These are phyloP conservation scores for Clonostachys chloroleuca DNA, from an alignment of 2,329 filamentous ascomycete species.

Conservation along the genomic window DNA sequence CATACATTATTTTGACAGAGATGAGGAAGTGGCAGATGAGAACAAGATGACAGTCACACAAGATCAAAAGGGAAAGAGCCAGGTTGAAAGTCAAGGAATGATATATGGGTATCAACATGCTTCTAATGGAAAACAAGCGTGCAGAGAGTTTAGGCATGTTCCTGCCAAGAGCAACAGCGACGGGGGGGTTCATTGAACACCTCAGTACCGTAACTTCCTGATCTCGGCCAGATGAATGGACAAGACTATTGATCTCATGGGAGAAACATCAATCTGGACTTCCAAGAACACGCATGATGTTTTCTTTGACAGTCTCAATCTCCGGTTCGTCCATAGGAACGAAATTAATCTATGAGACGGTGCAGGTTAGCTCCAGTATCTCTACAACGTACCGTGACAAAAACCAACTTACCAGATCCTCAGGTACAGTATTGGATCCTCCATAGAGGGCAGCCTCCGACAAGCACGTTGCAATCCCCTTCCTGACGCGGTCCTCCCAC, in stretches of 20 bases:
- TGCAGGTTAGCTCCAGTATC: background rate
- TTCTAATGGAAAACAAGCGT: slow-evolving; percentile 5
- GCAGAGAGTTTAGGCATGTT: too few species aligned
- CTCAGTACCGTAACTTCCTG: too few species aligned
- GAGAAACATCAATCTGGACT: slow-evolving; percentile 12
- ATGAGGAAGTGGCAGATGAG: background rate
- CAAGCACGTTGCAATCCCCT: slow-evolving; percentile 70
- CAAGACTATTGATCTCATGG: too few species aligned
- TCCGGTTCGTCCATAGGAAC: slow-evolving; percentile 57
- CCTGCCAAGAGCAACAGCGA: too few species aligned
- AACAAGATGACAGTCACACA: background rate
- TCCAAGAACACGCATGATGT: slow-evolving; percentile 47
- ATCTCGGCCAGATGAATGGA: too few species aligned
- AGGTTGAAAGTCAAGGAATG: background rate
- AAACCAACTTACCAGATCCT: slow-evolving; percentile 65
- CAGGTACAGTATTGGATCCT: slow-evolving; percentile 46
- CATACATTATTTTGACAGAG: too few species aligned
- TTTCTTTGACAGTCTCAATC: slow-evolving; percentile 53
- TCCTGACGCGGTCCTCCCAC: slow-evolving; percentile 85
- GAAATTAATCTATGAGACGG: slow-evolving; percentile 54
- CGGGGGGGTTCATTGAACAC: too few species aligned
- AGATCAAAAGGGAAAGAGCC: background rate
- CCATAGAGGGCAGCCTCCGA: slow-evolving; percentile 80
- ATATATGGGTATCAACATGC: background rate
- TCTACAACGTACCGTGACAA: too few species aligned